Conservation (phyloP, 352 stramenopile species). For the Phytophthora brassicae region DNA sequence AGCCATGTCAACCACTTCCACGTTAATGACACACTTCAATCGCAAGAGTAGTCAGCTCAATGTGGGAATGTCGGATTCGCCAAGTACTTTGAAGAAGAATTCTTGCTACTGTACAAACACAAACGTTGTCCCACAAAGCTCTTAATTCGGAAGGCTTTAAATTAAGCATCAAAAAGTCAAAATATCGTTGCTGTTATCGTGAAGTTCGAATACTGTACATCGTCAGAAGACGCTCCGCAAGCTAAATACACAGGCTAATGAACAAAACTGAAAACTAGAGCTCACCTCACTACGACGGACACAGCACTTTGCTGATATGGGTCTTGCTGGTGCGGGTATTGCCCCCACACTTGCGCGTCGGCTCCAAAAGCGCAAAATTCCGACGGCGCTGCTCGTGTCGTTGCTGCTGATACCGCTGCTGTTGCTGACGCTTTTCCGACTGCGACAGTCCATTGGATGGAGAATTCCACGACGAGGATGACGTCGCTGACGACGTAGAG, state of each 20-base stretch:
- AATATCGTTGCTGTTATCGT: too few relatives aligned
- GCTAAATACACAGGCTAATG: constrained; percentile 24
- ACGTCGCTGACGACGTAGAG: constrained; percentile 39
- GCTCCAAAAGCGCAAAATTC: constrained; percentile 28
- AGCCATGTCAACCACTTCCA: too few relatives aligned
- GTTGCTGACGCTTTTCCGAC: constrained; percentile 36
- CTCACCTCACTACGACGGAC: constrained; percentile 24
- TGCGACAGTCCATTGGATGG: constrained; percentile 33
- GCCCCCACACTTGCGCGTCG: constrained; percentile 30
- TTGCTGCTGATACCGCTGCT: constrained; percentile 37
- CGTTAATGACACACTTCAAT: too few relatives aligned
- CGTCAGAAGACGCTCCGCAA: background rate
- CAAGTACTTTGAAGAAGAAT: too few relatives aligned
- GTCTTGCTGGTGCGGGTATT: constrained; percentile 24
- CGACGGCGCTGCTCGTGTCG: constrained; percentile 32
- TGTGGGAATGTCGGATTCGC: too few relatives aligned
- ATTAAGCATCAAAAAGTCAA: background rate
- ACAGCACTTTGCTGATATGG: constrained; percentile 35
- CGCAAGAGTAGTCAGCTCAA: too few relatives aligned
- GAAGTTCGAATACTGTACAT: background rate
- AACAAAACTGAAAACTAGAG: constrained; percentile 23
- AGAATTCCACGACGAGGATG: constrained; percentile 23
- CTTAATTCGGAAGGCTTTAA: too few relatives aligned
- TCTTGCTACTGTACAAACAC: too few relatives aligned
- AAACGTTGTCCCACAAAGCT: too few relatives aligned